Evolutionary conservation across 352 stramenopile species (phyloP), one percentile per base, ranked within the genome.

Genomic region (Thalassiosira livingstoniorum): DNA sequence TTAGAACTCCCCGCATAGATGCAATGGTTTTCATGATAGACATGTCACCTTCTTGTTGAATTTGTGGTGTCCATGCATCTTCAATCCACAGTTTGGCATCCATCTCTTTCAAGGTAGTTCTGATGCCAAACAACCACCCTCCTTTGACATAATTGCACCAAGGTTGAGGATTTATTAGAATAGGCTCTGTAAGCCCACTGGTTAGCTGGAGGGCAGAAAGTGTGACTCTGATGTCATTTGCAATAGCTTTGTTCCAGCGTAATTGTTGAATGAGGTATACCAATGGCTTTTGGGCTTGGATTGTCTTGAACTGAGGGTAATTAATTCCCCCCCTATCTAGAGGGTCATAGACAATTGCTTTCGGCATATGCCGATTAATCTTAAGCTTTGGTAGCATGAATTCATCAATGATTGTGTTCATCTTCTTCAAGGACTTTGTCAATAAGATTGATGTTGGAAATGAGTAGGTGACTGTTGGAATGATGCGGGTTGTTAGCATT

Each of bases 11-110:
- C 4, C 2, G 7, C 3, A 3, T 2, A 27, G 27, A 47, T 0
- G 47, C 4, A 21, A 80, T 68, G 5, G 0, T 10, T n/a, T 75
- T 53, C 73, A 80, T 80, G 10, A 80, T 0, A 5, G 61, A 75
- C 7, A 34, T 18, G 27, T 80, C 73, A 2, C 27, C 31, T 23
- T 37, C 53, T 23, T 63, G 43, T 58, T 80, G 73, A 1, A 75
- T 31, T 1, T 42, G 1, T 21, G 73, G 73, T 29, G 61, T 57
- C 73, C 73, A 80, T 18, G 35, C 11, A 21, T 35, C 15, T 37
- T 64, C 55, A 21, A 64, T 57, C 35, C 62, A 70, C 4, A 70
- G 10, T 53, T 39, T n/a, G 32, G 31, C 55, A 21, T 23, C 23
- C 2, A 63, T 32, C 5, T 4, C 55, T 3, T 7, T 32, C 18